Conservation (phyloP, 164 flowering plant species). For the Echeveria elegans region DNA sequence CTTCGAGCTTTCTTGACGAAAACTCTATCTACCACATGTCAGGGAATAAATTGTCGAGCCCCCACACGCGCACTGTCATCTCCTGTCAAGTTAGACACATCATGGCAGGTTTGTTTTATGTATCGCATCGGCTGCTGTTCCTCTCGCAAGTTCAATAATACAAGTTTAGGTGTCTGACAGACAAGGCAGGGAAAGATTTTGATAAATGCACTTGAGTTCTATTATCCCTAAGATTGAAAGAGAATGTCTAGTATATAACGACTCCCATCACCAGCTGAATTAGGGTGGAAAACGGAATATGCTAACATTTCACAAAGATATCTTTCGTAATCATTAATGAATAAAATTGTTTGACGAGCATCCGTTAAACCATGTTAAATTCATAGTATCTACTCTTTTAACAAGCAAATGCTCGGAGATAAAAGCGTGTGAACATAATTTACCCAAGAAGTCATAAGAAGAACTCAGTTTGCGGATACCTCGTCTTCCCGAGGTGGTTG, state of each 20-base stretch:
- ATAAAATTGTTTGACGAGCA: neutral
- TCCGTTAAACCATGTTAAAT: neutral
- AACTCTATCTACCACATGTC: neutral
- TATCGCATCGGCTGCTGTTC: neutral
- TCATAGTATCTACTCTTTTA: neutral
- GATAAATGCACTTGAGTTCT: no score
- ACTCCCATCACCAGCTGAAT: no score
- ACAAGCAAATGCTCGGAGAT: neutral
- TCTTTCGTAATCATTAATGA: neutral
- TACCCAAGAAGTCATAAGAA: neutral
- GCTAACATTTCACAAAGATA: no score
- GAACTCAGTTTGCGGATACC: neutral
- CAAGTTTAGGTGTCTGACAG: neutral
- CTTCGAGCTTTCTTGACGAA: neutral
- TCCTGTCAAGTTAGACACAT: neutral
- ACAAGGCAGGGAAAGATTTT: neutral
- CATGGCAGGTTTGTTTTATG: neutral
- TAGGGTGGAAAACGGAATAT: no score
- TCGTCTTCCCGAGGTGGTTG: conserved; percentile 3
- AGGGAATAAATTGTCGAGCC: neutral
- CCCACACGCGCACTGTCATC: neutral
- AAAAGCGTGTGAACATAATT: neutral
- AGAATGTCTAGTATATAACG: no score
- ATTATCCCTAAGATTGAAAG: no score
- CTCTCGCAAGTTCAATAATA: neutral